Percentiles rank a stretch among this genome's conserved stretches.
phyloP scores from a whole-genome alignment of 2,329 filamentous ascomycete species.

The Pyricularia sp. region DNA sequence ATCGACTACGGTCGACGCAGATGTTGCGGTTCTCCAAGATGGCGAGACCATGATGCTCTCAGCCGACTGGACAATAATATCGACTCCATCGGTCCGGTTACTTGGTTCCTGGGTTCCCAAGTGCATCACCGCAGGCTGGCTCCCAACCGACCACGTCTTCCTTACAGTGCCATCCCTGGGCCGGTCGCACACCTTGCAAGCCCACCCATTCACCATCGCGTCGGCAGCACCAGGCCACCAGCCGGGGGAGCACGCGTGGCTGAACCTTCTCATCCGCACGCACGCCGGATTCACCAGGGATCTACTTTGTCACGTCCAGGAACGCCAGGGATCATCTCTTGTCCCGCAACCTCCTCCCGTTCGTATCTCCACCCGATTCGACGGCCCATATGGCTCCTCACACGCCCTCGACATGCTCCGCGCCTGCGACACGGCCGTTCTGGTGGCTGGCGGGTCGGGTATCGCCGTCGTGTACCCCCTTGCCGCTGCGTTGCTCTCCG shows the following conservation, averaged over 20 bases:
- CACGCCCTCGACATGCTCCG: slow-evolving; percentile 44
- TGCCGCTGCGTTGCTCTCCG: slow-evolving; percentile 37
- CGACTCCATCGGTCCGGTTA: slow-evolving; percentile 4
- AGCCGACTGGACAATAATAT: slow-evolving; percentile 24
- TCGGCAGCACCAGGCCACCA: slow-evolving; percentile 38
- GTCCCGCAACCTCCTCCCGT: slow-evolving; percentile 18
- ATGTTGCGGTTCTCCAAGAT: slow-evolving; percentile 44
- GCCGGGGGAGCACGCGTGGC: slow-evolving; percentile 30
- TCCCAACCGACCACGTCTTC: slow-evolving; percentile 55
- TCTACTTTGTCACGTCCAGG: slow-evolving; percentile 40
- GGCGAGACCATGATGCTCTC: slow-evolving; percentile 42
- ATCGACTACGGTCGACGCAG: slow-evolving; percentile 34
- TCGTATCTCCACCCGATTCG: slow-evolving; percentile 39
- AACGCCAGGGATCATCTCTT: not conserved
- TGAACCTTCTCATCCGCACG: slow-evolving; percentile 50
- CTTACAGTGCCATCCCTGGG: slow-evolving; percentile 47
- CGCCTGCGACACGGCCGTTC: slow-evolving; percentile 35
- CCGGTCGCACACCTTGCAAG: slow-evolving; percentile 42
- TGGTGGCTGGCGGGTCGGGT: slow-evolving; percentile 55
- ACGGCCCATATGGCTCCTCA: slow-evolving; percentile 55
- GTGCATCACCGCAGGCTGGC: slow-evolving; percentile 42
- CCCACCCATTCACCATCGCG: slow-evolving; percentile 59
- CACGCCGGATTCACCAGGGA: slow-evolving; percentile 49
- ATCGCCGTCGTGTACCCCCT: slow-evolving; percentile 57
- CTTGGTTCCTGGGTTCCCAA: slow-evolving; percentile 12